Evolutionary conservation across 1,284 basidiomycete species (phyloP).

Genomic region (Fistulina hepatica): DNA sequence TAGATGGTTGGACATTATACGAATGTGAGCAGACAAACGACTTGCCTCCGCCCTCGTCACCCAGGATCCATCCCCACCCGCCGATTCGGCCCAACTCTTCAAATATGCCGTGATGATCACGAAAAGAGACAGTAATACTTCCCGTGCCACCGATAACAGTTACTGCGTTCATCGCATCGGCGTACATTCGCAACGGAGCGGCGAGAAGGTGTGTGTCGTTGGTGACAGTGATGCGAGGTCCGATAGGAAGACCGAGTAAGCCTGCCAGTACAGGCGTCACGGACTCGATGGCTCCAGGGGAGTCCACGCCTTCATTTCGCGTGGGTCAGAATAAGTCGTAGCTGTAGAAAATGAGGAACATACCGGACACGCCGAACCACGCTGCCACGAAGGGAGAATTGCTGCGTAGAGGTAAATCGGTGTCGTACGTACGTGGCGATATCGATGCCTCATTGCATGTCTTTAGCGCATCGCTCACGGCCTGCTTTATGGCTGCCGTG

Average conservation of each 20-base stretch:
- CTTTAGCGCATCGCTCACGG: slow-evolving; percentile 44
- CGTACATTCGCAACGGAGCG: slow-evolving; percentile 49
- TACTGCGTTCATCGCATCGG: slow-evolving; percentile 48
- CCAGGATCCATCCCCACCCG: slow-evolving; percentile 77
- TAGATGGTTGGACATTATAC: too few species aligned
- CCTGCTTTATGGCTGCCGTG: slow-evolving; percentile 33
- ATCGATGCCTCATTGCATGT: too few species aligned
- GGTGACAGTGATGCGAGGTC: slow-evolving; percentile 45
- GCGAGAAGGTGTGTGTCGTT: slow-evolving; percentile 72
- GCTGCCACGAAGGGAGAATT: slow-evolving; percentile 44
- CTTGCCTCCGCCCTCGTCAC: slow-evolving; percentile 76
- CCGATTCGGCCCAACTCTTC: slow-evolving; percentile 58
- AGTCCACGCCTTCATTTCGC: too few species aligned
- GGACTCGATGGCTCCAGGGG: slow-evolving; percentile 43
- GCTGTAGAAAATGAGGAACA: too few species aligned
- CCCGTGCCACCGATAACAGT: slow-evolving; percentile 66
- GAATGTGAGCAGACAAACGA: too few species aligned
- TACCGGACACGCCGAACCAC: slow-evolving; percentile 72
- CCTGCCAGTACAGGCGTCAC: slow-evolving; percentile 41
- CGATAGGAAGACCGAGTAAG: slow-evolving; percentile 44
- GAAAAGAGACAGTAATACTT: slow-evolving; percentile 55
- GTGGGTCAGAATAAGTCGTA: too few species aligned
- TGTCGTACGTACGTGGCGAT: slow-evolving; percentile 23
- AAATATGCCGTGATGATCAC: slow-evolving; percentile 27
- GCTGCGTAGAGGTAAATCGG: slow-evolving; percentile 28